These are phyloP conservation scores for Heritiera littoralis DNA, from an alignment of 345 rosid species.

Conservation along the genomic window DNA sequence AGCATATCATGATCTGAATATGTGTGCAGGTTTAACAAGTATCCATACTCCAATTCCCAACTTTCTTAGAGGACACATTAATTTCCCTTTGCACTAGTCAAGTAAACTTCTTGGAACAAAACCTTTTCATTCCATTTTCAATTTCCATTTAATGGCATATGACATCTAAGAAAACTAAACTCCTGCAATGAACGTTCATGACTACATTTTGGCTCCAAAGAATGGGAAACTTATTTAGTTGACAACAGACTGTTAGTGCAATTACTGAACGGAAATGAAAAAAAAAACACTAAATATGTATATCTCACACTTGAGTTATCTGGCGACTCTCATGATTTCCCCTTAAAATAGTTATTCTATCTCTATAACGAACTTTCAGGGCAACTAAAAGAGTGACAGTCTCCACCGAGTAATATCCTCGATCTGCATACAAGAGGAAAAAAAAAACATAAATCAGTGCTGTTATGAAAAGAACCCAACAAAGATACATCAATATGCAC, in stretches of 20 bases:
- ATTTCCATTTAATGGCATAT: not conserved
- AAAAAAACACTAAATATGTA: not conserved
- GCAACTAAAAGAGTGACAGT: slow-evolving; percentile 63
- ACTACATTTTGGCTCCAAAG: not conserved
- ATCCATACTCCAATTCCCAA: not conserved
- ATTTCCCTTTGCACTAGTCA: not conserved
- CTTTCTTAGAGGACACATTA: not conserved
- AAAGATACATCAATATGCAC: not conserved
- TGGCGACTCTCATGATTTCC: slow-evolving; percentile 71
- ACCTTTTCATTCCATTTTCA: not conserved
- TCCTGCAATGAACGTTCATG: not conserved
- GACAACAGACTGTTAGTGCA: not conserved
- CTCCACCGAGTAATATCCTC: slow-evolving; percentile 67
- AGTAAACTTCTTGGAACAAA: not conserved
- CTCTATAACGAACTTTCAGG: slow-evolving; percentile 60
- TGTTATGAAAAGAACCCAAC: not conserved
- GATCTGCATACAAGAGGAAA: slow-evolving; percentile 41
- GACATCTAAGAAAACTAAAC: not conserved
- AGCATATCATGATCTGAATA: not conserved
- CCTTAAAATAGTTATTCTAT: slow-evolving; percentile 59
- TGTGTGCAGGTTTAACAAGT: not conserved
- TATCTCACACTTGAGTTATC: slow-evolving; percentile 64
- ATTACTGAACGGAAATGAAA: not conserved
- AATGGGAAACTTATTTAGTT: not conserved
- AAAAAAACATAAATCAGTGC: not conserved